These are phyloP conservation scores for Aspergillus cavernicola DNA, from an alignment of 495 filamentous ascomycete species.

Conservation along the genomic window DNA sequence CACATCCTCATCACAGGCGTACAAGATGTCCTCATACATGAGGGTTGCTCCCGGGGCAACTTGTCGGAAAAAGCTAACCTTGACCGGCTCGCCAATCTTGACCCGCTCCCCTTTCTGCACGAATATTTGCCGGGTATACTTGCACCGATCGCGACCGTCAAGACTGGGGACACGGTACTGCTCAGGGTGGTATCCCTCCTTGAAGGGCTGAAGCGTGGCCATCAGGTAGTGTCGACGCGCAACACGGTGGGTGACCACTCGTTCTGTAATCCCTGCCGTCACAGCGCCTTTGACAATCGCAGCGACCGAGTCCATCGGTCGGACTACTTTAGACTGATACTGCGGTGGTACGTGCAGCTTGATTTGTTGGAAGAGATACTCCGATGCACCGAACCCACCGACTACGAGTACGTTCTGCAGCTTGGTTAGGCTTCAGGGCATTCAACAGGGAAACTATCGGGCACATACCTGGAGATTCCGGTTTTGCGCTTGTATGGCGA, in stretches of 20 bases:
- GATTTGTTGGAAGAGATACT: constrained; percentile 82
- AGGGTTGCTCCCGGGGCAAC: constrained; percentile 95
- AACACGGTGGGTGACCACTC: constrained; percentile 93
- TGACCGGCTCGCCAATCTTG: constrained; percentile 98
- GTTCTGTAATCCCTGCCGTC: constrained; percentile 91
- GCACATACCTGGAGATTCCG: constrained; percentile 60
- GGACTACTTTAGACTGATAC: constrained; percentile 74
- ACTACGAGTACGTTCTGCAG: constrained; percentile 69
- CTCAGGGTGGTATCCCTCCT: constrained; percentile 97
- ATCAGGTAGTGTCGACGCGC: constrained; percentile 98
- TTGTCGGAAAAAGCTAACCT: constrained; percentile 97
- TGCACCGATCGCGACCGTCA: constrained; percentile 96
- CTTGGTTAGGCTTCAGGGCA: constrained; percentile 18
- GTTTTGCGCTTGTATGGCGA: constrained; percentile 76
- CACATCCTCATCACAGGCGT: constrained; percentile 96
- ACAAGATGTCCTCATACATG: constrained; percentile 99
- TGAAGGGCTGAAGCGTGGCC: constrained; percentile 98
- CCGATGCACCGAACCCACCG: constrained; percentile 75
- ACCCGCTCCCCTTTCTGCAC: constrained; percentile 98
- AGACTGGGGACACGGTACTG: constrained; percentile 95
- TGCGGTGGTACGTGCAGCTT: constrained; percentile 75
- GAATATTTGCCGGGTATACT: constrained; percentile 97
- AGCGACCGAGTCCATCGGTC: constrained; percentile 81
- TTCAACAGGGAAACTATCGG: not conserved
- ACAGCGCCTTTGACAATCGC: constrained; percentile 80